Evolutionary conservation across 148 eudicot genomes (phyloP).

Genomic region (Silene conica): DNA sequence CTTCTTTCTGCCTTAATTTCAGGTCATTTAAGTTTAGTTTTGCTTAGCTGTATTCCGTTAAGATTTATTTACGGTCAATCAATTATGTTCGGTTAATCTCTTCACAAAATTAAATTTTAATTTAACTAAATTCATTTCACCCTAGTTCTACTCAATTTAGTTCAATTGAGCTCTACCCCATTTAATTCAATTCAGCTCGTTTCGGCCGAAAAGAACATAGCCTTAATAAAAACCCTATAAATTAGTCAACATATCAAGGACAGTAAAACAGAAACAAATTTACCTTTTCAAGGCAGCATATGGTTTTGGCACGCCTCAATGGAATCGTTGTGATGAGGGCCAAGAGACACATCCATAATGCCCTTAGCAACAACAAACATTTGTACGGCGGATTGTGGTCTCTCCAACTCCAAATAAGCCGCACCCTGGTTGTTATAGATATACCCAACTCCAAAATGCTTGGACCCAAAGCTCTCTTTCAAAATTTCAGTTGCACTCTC

Average conservation of each 20-base stretch:
- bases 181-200: too few species aligned
- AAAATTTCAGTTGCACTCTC: constrained; percentile 81
- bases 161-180: too few species aligned
- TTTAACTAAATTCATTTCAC: too few species aligned
- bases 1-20: too few species aligned
- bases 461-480: constrained; percentile 81
- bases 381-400: constrained; percentile 93
- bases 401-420: constrained; percentile 90
- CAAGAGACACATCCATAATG: constrained; percentile 85
- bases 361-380: constrained; percentile 92
- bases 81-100: too few species aligned
- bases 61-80: too few species aligned
- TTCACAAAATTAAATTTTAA: too few species aligned
- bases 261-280: constrained; percentile 3
- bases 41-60: too few species aligned
- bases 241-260: not conserved
- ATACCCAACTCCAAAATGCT: constrained; percentile 83
- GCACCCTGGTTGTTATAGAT: constrained; percentile 92
- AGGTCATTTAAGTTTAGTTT: too few species aligned
- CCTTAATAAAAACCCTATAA: not conserved
- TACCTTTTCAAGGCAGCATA: constrained; percentile 94
- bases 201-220: too few species aligned
- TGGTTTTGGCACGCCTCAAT: constrained; percentile 43
- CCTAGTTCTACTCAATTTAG: too few species aligned
- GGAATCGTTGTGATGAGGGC: constrained; percentile 77